Conservation (phyloP, 306 rosid genomes). For the Gastrolobium bilobum region DNA sequence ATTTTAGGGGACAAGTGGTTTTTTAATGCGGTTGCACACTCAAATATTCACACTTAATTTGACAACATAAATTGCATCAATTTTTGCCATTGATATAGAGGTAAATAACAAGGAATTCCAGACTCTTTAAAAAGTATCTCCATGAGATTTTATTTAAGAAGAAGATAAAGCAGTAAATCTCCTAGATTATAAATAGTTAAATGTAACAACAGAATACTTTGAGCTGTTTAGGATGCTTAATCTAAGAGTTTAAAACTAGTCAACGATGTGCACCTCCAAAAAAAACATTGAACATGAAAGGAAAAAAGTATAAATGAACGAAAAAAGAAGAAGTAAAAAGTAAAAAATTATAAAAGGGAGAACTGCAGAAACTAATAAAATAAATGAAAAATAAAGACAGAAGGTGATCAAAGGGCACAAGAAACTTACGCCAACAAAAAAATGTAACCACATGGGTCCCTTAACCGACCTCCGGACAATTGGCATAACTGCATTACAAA, state of each 20-base stretch:
- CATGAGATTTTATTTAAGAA: not conserved
- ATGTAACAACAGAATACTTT: slow-evolving; percentile 3
- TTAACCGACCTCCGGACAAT: slow-evolving; percentile 67
- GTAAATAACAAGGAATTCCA: slow-evolving; percentile 15
- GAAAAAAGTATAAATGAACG: slow-evolving; percentile 20
- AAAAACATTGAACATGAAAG: not conserved
- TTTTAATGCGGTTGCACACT: not conserved
- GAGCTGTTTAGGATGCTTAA: slow-evolving; percentile 26
- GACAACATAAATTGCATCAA: slow-evolving; percentile 5
- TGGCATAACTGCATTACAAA: slow-evolving; percentile 84
- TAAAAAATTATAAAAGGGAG: too few species aligned
- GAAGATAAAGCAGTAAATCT: slow-evolving; percentile 19
- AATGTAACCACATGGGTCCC: slow-evolving; percentile 98
- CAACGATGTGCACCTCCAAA: slow-evolving; percentile 5
- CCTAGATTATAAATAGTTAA: slow-evolving; percentile 19
- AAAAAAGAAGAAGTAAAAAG: slow-evolving; percentile 9
- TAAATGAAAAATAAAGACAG: not conserved
- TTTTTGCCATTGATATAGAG: slow-evolving; percentile 15
- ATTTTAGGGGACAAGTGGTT: slow-evolving; percentile 3
- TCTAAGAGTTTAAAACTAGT: slow-evolving; percentile 28
- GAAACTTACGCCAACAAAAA: slow-evolving; percentile 85
- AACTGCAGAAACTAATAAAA: slow-evolving; percentile 8
- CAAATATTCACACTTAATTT: not conserved
- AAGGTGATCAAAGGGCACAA: slow-evolving; percentile 31
- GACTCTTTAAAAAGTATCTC: slow-evolving; percentile 6